Evolutionary conservation across 2,329 filamentous ascomycete genomes (phyloP).

Genomic region (Phoma sp.): DNA sequence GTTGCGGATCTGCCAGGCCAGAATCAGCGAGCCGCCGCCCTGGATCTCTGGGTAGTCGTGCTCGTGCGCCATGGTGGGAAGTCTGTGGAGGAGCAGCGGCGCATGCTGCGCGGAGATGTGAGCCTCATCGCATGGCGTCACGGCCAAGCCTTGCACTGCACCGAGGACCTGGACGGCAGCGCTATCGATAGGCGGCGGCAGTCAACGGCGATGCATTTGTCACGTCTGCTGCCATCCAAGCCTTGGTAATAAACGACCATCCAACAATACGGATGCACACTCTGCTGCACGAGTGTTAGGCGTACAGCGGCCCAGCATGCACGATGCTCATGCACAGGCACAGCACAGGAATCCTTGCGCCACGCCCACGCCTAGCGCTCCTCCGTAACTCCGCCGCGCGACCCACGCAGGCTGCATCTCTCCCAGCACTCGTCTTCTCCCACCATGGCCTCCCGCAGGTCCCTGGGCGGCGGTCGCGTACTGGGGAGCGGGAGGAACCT

Average conservation of each 20-base stretch:
- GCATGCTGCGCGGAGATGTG: slow-evolving; percentile 34
- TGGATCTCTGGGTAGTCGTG: slow-evolving; percentile 76
- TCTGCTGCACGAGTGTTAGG: neutral
- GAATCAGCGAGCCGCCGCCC: slow-evolving; percentile 88
- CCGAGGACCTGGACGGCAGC: slow-evolving; percentile 6
- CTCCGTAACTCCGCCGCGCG: slow-evolving; percentile 22
- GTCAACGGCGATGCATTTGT: neutral
- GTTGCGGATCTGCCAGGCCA: slow-evolving; percentile 93
- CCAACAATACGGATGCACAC: no score
- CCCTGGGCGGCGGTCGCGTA: slow-evolving; percentile 87
- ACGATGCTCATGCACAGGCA: slow-evolving; percentile 17
- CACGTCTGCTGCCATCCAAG: no score
- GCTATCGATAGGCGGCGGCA: slow-evolving; percentile 1
- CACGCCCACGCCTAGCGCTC: slow-evolving; percentile 23
- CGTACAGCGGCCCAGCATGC: slow-evolving; percentile 15
- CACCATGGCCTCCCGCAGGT: slow-evolving; percentile 61
- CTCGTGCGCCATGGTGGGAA: slow-evolving; percentile 56
- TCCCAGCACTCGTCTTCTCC: neutral
- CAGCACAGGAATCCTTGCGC: slow-evolving; percentile 27
- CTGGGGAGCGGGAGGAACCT: slow-evolving; percentile 86
- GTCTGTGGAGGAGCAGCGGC: slow-evolving; percentile 22
- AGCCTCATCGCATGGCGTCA: slow-evolving; percentile 19
- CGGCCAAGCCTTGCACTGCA: slow-evolving; percentile 16
- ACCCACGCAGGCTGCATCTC: slow-evolving; percentile 17
- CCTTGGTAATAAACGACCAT: no score